Conservation (phyloP, 441 rosid species). For the Manihot esculenta region DNA sequence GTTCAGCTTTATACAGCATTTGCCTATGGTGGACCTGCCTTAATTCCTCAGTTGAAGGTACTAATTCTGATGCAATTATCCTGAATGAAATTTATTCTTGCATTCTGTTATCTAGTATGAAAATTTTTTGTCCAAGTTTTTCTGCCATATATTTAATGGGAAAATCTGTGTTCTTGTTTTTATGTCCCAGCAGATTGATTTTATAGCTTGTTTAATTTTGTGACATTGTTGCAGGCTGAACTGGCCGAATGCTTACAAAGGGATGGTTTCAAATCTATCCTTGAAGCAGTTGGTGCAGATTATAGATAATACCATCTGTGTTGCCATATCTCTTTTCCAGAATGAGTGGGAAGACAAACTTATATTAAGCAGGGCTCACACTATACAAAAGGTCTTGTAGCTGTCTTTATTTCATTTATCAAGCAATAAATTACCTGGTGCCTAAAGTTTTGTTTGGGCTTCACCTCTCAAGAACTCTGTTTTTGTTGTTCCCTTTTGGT, state of each 20-base stretch:
- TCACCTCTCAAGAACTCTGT: background rate
- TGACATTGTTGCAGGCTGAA: constrained; percentile 51
- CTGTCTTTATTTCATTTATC: background rate
- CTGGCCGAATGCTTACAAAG: constrained; percentile 79
- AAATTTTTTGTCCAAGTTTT: background rate
- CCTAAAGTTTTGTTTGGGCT: constrained; percentile 4
- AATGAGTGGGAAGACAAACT: background rate
- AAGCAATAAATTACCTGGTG: constrained; percentile 2
- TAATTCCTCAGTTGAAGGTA: constrained; percentile 90
- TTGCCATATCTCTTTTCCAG: background rate
- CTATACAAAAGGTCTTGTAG: background rate
- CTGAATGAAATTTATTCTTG: too few species aligned
- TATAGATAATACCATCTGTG: constrained; percentile 37
- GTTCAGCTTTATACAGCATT: constrained; percentile 93
- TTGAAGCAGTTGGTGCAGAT: constrained; percentile 93
- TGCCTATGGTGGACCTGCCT: constrained; percentile 96
- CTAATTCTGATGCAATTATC: constrained; percentile 8
- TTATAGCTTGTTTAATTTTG: background rate
- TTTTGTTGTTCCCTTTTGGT: background rate
- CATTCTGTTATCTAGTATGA: background rate
- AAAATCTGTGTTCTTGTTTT: background rate
- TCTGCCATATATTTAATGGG: background rate
- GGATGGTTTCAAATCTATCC: constrained; percentile 82
- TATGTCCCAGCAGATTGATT: background rate
- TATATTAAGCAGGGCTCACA: background rate